A percentile compares a stretch with the other conserved stretches of the same genome.
Conservation (phyloP, 2,329 filamentous ascomycete species). For the Colletotrichum gloeosporioides region DNA sequence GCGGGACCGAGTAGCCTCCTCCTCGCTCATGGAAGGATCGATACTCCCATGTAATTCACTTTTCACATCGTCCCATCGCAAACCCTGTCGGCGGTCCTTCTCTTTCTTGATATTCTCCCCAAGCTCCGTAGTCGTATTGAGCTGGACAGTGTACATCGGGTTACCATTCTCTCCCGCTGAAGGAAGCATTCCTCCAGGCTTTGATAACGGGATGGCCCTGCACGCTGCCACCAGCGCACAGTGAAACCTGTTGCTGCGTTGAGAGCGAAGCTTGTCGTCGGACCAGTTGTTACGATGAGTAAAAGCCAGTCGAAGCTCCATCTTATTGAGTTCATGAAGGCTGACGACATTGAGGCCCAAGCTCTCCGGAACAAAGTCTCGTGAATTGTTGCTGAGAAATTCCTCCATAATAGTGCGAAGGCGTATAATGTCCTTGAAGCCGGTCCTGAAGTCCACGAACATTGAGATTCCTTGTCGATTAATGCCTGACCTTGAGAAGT, state of each 20-base stretch:
- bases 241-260: conserved; percentile 76
- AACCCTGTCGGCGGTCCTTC: conserved; percentile 14
- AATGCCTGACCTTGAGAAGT: conserved; percentile 67
- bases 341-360: conserved; percentile 68
- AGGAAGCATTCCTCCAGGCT: conserved; percentile 11
- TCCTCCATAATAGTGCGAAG: conserved; percentile 67
- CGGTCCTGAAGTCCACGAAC: conserved; percentile 72
- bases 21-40: not conserved
- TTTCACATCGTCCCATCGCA: conserved; percentile 9
- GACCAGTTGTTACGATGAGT: conserved; percentile 81
- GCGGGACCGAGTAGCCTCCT: not conserved
- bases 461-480: conserved; percentile 71
- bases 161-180: conserved; percentile 19
- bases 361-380: conserved; percentile 69
- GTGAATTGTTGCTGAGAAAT: conserved; percentile 62
- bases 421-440: conserved; percentile 69
- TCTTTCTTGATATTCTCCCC: conserved; percentile 18
- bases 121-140: not conserved
- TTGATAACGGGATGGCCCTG: conserved; percentile 70
- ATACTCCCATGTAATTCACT: not conserved
- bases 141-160: conserved; percentile 19
- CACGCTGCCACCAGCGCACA: conserved; percentile 73
- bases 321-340: conserved; percentile 45
- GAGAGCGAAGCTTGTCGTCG: conserved; percentile 72
- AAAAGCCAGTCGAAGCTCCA: conserved; percentile 54